Evolutionary conservation across 2,329 filamentous ascomycete genomes (phyloP).

Genomic region (Pseudogymnoascus sp.): DNA sequence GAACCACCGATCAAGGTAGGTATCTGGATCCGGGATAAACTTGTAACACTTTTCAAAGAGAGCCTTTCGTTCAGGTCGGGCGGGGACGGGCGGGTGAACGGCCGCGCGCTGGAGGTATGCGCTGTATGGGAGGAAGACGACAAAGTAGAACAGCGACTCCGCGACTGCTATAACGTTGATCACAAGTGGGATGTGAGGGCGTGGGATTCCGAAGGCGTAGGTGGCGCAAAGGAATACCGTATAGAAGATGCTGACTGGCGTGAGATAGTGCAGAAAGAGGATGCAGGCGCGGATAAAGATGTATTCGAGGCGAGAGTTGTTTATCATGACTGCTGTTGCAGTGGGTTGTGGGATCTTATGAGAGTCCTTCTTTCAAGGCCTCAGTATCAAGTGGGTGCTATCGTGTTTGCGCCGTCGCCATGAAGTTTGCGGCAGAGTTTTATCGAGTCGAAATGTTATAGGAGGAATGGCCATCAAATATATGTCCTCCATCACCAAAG

Average conservation of each 20-base stretch:
- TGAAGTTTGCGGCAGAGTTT: background rate
- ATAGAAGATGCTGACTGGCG: constrained; percentile 41
- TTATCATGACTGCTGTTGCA: constrained; percentile 23
- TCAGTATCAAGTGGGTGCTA: background rate
- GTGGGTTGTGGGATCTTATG: background rate
- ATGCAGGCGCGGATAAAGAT: constrained; percentile 39
- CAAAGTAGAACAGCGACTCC: constrained; percentile 47
- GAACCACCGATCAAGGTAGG: constrained; percentile 51
- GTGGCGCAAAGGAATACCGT: constrained; percentile 28
- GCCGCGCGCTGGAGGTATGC: constrained; percentile 43
- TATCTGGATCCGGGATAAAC: constrained; percentile 43
- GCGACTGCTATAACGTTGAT: constrained; percentile 35
- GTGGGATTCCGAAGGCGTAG: constrained; percentile 24
- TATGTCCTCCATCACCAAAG: background rate
- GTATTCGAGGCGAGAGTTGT: constrained; percentile 24
- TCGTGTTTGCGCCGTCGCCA: background rate
- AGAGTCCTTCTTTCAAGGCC: background rate
- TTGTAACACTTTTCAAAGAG: constrained; percentile 43
- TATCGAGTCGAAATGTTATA: background rate
- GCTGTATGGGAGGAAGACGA: constrained; percentile 44
- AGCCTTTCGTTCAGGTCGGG: constrained; percentile 36
- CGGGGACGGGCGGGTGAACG: constrained; percentile 37
- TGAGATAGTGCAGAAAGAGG: constrained; percentile 38
- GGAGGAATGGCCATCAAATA: background rate
- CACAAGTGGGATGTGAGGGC: constrained; percentile 16